Evolutionary conservation across 2,329 filamentous ascomycete genomes (phyloP).

Genomic region (Cryphonectria parasitica): DNA sequence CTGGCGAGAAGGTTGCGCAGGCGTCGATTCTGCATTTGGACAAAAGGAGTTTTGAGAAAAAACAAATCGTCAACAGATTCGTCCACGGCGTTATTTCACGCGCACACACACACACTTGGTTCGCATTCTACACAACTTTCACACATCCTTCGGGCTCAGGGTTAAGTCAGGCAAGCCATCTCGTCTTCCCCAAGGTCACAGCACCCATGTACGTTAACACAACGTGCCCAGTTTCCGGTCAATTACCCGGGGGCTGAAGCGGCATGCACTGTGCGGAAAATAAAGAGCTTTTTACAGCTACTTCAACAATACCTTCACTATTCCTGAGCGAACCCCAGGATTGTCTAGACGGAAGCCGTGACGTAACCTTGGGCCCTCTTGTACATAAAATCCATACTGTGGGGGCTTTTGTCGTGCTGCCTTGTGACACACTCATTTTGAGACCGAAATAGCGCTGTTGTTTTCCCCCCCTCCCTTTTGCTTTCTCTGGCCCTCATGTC

Average conservation of each 20-base stretch:
- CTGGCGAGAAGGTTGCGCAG: conserved; percentile 28
- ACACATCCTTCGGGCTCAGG: conserved; percentile 43
- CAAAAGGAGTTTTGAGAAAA: conserved; percentile 31
- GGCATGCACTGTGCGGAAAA: conserved; percentile 40
- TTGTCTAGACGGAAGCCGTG: conserved; percentile 29
- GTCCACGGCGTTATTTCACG: conserved; percentile 28
- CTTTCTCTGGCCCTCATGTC: background rate
- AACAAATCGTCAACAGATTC: conserved; percentile 31
- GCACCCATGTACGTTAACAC: conserved; percentile 68
- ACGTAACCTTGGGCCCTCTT: conserved; percentile 32
- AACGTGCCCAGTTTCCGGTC: conserved; percentile 40
- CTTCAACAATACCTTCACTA: conserved; percentile 21
- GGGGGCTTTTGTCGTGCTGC: conserved; percentile 30
- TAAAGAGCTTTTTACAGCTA: conserved; percentile 29
- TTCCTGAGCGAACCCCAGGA: conserved; percentile 21
- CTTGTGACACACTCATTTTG: conserved; percentile 26
- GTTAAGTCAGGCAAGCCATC: conserved; percentile 68
- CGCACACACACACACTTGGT: background rate
- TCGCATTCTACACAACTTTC: conserved; percentile 32
- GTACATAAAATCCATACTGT: conserved; percentile 45
- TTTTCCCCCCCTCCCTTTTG: background rate
- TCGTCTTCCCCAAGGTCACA: conserved; percentile 65
- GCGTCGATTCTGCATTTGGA: conserved; percentile 37
- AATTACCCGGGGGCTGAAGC: conserved; percentile 57
- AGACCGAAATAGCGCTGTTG: conserved; percentile 22